Evolutionary conservation across 257 asterid species (phyloP), one percentile per base, ranked within the genome.

Genomic region (Handroanthus guayacan): DNA sequence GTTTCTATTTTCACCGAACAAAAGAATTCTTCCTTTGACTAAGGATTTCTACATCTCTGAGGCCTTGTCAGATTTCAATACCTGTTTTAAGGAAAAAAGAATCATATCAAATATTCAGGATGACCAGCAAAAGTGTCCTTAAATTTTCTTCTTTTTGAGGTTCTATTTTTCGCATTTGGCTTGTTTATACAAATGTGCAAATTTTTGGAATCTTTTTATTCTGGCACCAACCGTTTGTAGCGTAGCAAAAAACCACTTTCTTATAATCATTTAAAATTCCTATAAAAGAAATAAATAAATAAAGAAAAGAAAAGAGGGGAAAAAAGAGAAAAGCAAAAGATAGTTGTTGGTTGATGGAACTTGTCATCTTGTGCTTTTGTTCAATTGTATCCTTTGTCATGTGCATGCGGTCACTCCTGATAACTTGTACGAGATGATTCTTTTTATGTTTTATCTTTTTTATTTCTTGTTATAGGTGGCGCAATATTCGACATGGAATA

Each of bases 401-500:
- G 1, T 71, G 43, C 17, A 6, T 60, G 61, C 6, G 10, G 9
- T 48, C 56, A 11, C 25, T 43, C 39, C 55, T 72, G 68, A 47
- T 5, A 48, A 25, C 31, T 25, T 25, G 31, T 25, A 25, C 31
- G 31, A 25, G 31, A 25, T 1, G 31, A 25, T 25, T 25, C 31
- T 25, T 25, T 25, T 25, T 25, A 25, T 25, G 31, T 11, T 51
- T 3, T 51, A 11, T 51, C 3, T 51, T 12, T 69, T 47, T 74
- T 41, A 10, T 17, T 12, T 58, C 52, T 31, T 9, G 3, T 51
- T 81, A 45, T 78, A 95, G 99, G 93, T 48, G 99, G 92, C 34
- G 95, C 92, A 16, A 85, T 91, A 50, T 95, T 95, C 57, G 99
- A 95, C 79, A 88, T 91, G 97, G 99, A 95, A 78, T 92, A 95